phyloP scores from a whole-genome alignment of 148 eudicot genomes.

The Nyssa sinensis region DNA sequence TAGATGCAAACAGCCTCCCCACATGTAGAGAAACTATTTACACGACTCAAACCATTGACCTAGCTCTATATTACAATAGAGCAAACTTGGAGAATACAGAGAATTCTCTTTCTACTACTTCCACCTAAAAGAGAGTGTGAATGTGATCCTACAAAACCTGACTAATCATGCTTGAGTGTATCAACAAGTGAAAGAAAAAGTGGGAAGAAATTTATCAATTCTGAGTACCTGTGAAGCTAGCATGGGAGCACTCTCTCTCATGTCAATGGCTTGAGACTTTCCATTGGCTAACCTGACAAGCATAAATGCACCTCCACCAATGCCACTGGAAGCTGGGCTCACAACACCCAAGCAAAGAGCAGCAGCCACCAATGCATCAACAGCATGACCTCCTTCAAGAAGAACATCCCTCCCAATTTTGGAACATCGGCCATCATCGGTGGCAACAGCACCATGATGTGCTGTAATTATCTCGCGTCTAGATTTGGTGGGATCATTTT shows the following conservation, averaged over 20 bases:
- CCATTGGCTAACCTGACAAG: slow-evolving; percentile 24
- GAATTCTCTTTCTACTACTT: too few relatives aligned
- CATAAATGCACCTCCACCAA: slow-evolving; percentile 46
- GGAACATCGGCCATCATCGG: slow-evolving; percentile 39
- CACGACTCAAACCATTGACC: too few relatives aligned
- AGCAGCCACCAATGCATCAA: slow-evolving; percentile 35
- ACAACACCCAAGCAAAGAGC: slow-evolving; percentile 40
- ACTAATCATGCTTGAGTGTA: background rate
- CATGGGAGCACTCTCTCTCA: slow-evolving; percentile 39
- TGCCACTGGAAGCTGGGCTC: slow-evolving; percentile 37
- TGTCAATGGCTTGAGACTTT: slow-evolving; percentile 23
- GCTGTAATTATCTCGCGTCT: slow-evolving; percentile 15
- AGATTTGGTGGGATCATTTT: background rate
- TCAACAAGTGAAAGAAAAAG: background rate
- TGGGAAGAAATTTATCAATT: background rate
- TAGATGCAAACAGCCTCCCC: too few relatives aligned
- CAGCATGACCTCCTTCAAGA: slow-evolving; percentile 35
- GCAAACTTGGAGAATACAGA: too few relatives aligned
- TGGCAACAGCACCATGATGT: slow-evolving; percentile 26
- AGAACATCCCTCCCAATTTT: slow-evolving; percentile 29
- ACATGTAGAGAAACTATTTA: too few relatives aligned
- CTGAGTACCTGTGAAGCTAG: slow-evolving; percentile 28
- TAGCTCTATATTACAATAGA: too few relatives aligned
- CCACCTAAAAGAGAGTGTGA: too few relatives aligned
- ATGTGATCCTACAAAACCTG: too few relatives aligned